Base-by-base conservation (phyloP, 1,284 basidiomycete species). In the Fomitopsis pinicola region DNA sequence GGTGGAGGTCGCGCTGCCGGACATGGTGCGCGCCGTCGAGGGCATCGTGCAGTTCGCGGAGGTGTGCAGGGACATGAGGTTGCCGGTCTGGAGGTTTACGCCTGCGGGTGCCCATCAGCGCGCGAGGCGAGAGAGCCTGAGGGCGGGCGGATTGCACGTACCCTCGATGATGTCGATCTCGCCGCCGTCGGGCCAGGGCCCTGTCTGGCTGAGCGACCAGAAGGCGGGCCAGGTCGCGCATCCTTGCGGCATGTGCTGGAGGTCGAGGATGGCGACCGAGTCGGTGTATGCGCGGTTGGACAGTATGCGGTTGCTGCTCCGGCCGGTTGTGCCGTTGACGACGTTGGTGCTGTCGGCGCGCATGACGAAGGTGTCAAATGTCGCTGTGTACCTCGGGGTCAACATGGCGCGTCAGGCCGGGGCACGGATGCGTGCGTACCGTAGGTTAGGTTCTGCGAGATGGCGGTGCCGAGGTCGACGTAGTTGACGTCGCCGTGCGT, bases 221-320 rank as follows among this genome's bases (percentile, higher is more conserved):
- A 82, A 88, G 10, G 86, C 86, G 7, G 87, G 87, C 87, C 87
- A 88, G 14, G 82, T 83, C 6, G 69, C 73, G 60, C 82, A 85
- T 2, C 83, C 83, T 55, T 74, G 67, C 0, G 85, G 85, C 81
- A 86, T 86, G 68, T 86, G 84, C 48, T 67, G 60, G 35, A 85
- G 62, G 64, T 86, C 82, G 35, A 85, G 73, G 9, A 86, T 73
- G 26, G 79, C 66, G 30, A 85, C 61, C 7, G 78, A 75, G 22
- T 84, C 80, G 19, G 67, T 69, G 63, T 78, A 84, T 0, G 77
- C 72, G 5, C 64, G 64, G 35, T 76, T 67, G 4, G 83, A 84
- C 8, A 67, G 68, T 56, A 86, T 83, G 42, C 84, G 77, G 48
- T 83, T 69, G 66, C 82, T 84, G 62, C 81, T 74, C 42, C 83